Percentiles rank a stretch among this genome's conserved stretches.
Conservation (phyloP, 2,329 filamentous ascomycete species). For the Dactylellina leptospora region DNA sequence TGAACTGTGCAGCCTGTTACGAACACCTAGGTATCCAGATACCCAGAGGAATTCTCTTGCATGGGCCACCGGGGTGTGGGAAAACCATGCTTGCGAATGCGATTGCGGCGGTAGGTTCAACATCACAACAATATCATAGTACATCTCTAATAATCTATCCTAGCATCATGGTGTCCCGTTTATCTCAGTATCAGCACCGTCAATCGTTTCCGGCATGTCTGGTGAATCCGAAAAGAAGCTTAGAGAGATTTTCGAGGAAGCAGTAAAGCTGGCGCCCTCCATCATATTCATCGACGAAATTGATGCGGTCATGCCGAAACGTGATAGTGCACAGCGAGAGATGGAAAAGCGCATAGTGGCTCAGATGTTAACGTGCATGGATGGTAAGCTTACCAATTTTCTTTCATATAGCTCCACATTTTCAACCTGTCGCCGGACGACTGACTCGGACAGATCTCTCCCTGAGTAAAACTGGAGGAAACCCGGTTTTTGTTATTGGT, state of each 20-base stretch:
- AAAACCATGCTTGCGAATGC: slow-evolving; percentile 86
- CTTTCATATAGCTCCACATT: no score
- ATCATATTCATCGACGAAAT: slow-evolving; percentile 92
- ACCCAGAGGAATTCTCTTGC: slow-evolving; percentile 77
- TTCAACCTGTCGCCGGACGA: no score
- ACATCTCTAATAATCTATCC: not conserved
- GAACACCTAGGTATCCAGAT: slow-evolving; percentile 72
- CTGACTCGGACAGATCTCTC: slow-evolving; percentile 65
- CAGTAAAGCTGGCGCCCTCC: slow-evolving; percentile 83
- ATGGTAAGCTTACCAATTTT: slow-evolving; percentile 61
- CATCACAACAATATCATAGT: not conserved
- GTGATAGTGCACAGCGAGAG: slow-evolving; percentile 82
- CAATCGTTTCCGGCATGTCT: slow-evolving; percentile 84
- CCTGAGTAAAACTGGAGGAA: slow-evolving; percentile 74
- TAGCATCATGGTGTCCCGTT: slow-evolving; percentile 75
- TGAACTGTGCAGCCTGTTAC: slow-evolving; percentile 74
- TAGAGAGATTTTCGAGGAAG: slow-evolving; percentile 85
- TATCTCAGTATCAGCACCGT: slow-evolving; percentile 81
- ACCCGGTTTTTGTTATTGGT: slow-evolving; percentile 86
- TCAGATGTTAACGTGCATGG: slow-evolving; percentile 86
- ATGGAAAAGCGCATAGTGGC: slow-evolving; percentile 88
- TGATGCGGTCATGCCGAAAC: slow-evolving; percentile 87
- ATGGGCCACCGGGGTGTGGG: slow-evolving; percentile 85
- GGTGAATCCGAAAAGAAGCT: slow-evolving; percentile 89
- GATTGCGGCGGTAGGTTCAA: slow-evolving; percentile 69